phyloP scores from a whole-genome alignment of 2,329 filamentous ascomycete genomes.

The Colletotrichum endophyticum region DNA sequence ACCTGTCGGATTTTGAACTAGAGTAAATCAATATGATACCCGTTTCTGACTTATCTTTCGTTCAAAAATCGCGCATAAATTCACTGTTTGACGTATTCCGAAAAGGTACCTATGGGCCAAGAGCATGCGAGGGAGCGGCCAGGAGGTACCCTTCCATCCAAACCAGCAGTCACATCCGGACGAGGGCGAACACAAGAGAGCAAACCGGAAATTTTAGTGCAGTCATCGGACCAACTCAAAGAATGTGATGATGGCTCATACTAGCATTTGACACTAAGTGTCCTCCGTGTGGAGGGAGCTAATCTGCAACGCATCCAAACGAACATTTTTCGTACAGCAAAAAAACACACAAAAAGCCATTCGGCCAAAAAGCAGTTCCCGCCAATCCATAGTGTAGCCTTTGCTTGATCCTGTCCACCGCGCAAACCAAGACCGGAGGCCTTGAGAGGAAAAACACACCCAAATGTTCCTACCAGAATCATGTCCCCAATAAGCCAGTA shows the following conservation, averaged over 20 bases:
- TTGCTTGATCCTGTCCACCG: neutral
- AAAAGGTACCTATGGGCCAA: neutral
- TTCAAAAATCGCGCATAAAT: neutral
- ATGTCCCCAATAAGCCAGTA: slow-evolving; percentile 14
- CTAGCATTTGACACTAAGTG: slow-evolving; percentile 11
- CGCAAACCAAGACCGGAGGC: neutral
- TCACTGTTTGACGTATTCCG: neutral
- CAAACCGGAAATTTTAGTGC: neutral
- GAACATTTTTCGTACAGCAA: neutral
- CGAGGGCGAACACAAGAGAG: neutral
- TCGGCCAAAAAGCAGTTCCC: neutral
- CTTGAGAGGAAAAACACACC: neutral
- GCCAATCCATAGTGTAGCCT: neutral
- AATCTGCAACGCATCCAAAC: neutral
- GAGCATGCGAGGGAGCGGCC: neutral
- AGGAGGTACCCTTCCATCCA: neutral
- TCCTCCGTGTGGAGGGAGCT: neutral
- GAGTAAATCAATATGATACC: slow-evolving; percentile 13
- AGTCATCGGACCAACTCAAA: neutral
- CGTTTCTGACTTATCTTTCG: neutral
- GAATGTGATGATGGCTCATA: neutral
- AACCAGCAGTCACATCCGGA: neutral
- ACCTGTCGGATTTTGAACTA: neutral
- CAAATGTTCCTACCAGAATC: neutral
- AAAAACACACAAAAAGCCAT: neutral